Percentiles rank a stretch among this genome's conserved stretches.
These are phyloP conservation scores for Neonectria neomacrospora DNA, from an alignment of 2,329 filamentous ascomycete genomes.

Conservation along the genomic window DNA sequence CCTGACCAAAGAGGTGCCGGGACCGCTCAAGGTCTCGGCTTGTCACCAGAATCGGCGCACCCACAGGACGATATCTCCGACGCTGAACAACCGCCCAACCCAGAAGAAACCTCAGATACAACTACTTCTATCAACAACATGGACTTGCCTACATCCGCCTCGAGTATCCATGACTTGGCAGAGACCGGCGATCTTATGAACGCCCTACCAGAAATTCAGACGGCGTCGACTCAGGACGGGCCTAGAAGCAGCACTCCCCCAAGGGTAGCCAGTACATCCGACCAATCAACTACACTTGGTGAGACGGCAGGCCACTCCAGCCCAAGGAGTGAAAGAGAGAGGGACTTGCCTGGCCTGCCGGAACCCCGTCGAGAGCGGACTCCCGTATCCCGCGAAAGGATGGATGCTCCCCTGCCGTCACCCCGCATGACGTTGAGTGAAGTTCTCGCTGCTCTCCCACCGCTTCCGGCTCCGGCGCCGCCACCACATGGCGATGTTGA, in stretches of 20 bases:
- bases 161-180: background rate
- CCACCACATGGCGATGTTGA: slow-evolving; percentile 9
- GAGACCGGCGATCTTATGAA: slow-evolving; percentile 20
- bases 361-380: slow-evolving; percentile 29
- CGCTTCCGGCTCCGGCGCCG: slow-evolving; percentile 29
- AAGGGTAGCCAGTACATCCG: slow-evolving; percentile 9
- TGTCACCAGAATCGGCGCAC: background rate
- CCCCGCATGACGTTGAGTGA: slow-evolving; percentile 27
- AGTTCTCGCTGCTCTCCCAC: slow-evolving; percentile 33
- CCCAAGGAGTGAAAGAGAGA: slow-evolving; percentile 10
- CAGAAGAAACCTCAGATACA: background rate
- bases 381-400: slow-evolving; percentile 43
- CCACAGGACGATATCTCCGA: background rate
- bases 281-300: slow-evolving; percentile 6
- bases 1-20: slow-evolving; percentile 10
- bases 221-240: background rate
- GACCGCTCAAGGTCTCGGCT: background rate
- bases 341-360: slow-evolving; percentile 14
- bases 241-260: slow-evolving; percentile 9
- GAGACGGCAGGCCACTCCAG: slow-evolving; percentile 4
- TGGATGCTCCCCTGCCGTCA: slow-evolving; percentile 43
- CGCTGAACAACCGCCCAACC: background rate
- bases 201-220: slow-evolving; percentile 10
- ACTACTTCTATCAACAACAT: background rate
- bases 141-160: background rate